These are phyloP conservation scores for Thraustochytrium striatum DNA, from an alignment of 352 stramenopile species.

Conservation along the genomic window DNA sequence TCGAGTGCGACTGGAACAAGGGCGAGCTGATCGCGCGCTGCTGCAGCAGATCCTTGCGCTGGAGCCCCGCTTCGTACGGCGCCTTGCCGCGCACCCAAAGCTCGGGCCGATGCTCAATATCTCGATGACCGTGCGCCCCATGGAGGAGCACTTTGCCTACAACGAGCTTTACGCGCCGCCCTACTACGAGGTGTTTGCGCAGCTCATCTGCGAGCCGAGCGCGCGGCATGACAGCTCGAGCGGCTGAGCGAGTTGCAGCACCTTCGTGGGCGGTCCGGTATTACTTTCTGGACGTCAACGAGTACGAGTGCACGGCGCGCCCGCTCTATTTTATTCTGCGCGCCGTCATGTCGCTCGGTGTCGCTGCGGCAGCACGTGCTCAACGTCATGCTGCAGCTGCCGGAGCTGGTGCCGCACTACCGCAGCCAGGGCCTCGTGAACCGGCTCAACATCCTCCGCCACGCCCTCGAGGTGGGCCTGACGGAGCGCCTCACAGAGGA, in stretches of 20 bases:
- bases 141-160: constrained; percentile 14
- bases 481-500: neutral
- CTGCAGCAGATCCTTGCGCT: constrained; percentile 5
- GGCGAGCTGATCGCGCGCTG: constrained; percentile 32
- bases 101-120: constrained; percentile 6
- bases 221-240: neutral
- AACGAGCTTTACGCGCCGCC: constrained; percentile 18
- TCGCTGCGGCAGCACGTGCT: neutral
- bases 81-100: too few relatives aligned
- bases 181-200: constrained; percentile 31
- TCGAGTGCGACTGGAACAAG: constrained; percentile 44
- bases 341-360: neutral
- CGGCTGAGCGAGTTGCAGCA: constrained; percentile 6
- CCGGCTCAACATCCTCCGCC: neutral
- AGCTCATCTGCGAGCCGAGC: neutral
- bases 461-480: neutral
- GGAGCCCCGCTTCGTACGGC: too few relatives aligned
- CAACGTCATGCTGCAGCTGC: neutral
- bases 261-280: constrained; percentile 19
- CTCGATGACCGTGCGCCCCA: constrained; percentile 32
- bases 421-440: neutral
- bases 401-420: neutral
- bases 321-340: constrained; percentile 5
- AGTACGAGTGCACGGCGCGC: constrained; percentile 13
- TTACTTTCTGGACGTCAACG: constrained; percentile 23